Base-by-base conservation (phyloP, 176 grass and related monocot genomes). In the Eremochloa ophiuroides region DNA sequence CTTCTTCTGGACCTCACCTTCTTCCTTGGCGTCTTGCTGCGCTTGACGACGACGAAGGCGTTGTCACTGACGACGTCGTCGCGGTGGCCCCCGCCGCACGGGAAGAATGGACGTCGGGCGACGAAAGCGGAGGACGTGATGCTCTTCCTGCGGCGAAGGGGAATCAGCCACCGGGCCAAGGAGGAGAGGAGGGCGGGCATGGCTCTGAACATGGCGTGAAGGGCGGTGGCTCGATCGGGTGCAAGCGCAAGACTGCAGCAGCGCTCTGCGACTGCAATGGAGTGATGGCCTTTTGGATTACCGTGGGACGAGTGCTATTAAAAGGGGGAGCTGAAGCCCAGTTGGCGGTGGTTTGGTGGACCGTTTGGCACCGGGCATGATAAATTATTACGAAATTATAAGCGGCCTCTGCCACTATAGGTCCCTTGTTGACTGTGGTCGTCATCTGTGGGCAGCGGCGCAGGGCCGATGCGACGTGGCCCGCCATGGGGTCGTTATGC, bases 21-120 rank as follows among this genome's bases (percentile, higher is more conserved):
- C 78, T 37, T 61, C 71, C 29, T 39, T 72, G 33, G 22, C 59
- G 29, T 71, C 69, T 67, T 88, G 6, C 73, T 80, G 14, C 82
- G 60, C 67, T 68, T 56, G 17, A 88, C 42, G 51, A 91, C 40
- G 14, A 86, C 61, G 35, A 92, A 80, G 25, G 84, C n/a, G 42
- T 78, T 86, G 81, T 77, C 26, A 33, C 66, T 46, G 76, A 34
- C 6, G 62, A 26, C 77, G 73, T 83, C 77, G 73, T 83, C 69
- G 63, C 63, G 43, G 31, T 26, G 29, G 42, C 62, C 31, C 1
- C 37, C 30, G 20, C 70, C 78, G 42, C 88, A 82, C 12, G 84
- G 43, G 84, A 91, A 87, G 72, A 78, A 23, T 0, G 53, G 77
- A 0, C 39, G 69, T 27, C 42, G 48, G 55, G 40, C 26, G 2